phyloP scores from a whole-genome alignment of 2,329 filamentous ascomycete genomes.

The Pseudocercospora crystallina region DNA sequence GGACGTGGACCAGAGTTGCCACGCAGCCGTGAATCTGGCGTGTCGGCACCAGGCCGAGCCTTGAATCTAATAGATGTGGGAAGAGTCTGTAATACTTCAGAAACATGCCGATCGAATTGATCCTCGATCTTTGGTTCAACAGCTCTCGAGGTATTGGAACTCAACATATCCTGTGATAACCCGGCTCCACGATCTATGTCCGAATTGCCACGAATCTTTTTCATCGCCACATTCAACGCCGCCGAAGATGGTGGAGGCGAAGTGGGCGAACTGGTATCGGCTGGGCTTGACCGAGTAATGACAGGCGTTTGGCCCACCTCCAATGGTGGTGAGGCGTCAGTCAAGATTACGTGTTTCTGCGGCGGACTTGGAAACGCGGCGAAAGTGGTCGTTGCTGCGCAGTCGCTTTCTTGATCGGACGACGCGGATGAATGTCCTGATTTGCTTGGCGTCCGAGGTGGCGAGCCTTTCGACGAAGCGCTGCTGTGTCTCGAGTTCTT shows the following conservation, averaged over 20 bases:
- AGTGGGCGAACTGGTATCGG: constrained; percentile 1
- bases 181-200: no score
- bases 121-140: constrained; percentile 18
- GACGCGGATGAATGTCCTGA: background rate
- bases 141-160: background rate
- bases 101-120: constrained; percentile 58
- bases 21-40: constrained; percentile 24
- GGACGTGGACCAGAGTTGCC: constrained; percentile 22
- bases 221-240: constrained; percentile 46
- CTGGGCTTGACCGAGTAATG: constrained; percentile 4
- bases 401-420: background rate
- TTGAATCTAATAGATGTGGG: constrained; percentile 71
- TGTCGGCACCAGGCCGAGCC: constrained; percentile 50
- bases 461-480: constrained; percentile 16
- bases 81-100: constrained; percentile 35
- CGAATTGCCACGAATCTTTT: constrained; percentile 37
- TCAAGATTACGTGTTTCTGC: no score
- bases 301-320: background rate
- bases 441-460: constrained; percentile 12
- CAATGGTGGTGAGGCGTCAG: background rate
- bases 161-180: no score
- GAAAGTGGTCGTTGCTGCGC: background rate
- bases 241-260: constrained; percentile 26
- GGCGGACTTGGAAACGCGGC: constrained; percentile 18
- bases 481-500: constrained; percentile 21